Conservation (phyloP, 129 eudicot species). For the Escallonia herrerae region DNA sequence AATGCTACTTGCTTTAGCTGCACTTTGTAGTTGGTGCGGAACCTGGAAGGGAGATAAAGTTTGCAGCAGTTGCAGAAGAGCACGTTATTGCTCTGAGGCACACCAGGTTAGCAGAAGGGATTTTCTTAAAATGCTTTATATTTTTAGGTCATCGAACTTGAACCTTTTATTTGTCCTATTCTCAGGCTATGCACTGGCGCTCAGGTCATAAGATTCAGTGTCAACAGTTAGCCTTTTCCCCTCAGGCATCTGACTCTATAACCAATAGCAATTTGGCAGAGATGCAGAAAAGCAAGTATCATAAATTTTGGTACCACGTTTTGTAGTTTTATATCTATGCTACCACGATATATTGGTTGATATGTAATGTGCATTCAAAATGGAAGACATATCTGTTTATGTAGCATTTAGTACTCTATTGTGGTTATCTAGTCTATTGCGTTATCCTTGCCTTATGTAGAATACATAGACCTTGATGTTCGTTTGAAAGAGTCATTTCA, state of each 20-base stretch:
- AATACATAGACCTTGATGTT: no score
- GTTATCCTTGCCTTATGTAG: no score
- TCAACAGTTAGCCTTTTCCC: conserved; percentile 20
- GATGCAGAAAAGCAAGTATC: conserved; percentile 33
- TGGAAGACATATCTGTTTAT: background rate
- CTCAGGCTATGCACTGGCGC: conserved; percentile 67
- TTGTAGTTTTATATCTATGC: background rate
- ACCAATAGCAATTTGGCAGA: conserved; percentile 20
- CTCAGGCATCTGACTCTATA: conserved; percentile 34
- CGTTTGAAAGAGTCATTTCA: no score
- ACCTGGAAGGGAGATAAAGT: conserved; percentile 93
- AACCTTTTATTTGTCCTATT: background rate
- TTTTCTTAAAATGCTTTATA: background rate
- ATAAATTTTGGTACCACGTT: background rate
- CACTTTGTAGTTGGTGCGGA: conserved; percentile 87
- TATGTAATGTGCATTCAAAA: no score
- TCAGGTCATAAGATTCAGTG: conserved; percentile 54
- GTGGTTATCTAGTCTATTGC: no score
- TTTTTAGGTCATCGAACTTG: background rate
- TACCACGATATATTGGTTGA: no score
- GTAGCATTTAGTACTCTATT: background rate
- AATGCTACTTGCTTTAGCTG: conserved; percentile 38
- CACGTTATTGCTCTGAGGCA: conserved; percentile 67
- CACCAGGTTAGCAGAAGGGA: conserved; percentile 61
- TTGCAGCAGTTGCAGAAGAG: conserved; percentile 67